phyloP scores from a whole-genome alignment of 2,329 filamentous ascomycete genomes.

The Colletotrichum sp. region DNA sequence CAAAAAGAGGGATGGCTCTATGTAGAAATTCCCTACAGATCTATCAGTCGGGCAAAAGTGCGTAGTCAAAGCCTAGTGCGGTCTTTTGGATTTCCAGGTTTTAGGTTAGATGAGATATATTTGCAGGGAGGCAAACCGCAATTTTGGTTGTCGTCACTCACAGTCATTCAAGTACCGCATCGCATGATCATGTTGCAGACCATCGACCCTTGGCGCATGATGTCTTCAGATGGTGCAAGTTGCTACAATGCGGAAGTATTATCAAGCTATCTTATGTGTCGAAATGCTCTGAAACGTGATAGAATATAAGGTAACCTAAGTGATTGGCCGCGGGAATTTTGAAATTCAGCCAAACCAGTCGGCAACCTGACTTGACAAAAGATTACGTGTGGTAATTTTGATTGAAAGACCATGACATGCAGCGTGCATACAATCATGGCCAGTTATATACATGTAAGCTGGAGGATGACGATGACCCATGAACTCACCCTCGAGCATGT shows the following conservation, averaged over 20 bases:
- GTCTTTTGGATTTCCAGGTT: background rate
- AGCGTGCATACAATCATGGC: background rate
- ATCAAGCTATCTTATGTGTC: background rate
- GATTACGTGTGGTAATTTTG: background rate
- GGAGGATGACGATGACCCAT: background rate
- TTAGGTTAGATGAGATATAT: background rate
- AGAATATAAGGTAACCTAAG: background rate
- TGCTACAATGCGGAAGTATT: background rate
- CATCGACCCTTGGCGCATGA: background rate
- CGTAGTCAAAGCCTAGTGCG: background rate
- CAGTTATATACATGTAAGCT: background rate
- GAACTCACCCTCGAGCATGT: background rate
- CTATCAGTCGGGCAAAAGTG: background rate
- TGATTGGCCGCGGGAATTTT: background rate
- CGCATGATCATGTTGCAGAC: background rate
- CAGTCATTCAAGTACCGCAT: background rate
- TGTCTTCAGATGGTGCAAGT: background rate
- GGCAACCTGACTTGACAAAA: background rate
- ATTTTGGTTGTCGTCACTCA: background rate
- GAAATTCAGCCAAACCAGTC: background rate
- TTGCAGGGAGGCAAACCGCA: background rate
- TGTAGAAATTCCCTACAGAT: background rate
- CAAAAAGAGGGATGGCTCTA: background rate
- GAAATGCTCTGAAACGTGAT: background rate
- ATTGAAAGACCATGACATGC: background rate